Evolutionary conservation across 768 basidiomycete species (phyloP).

Genomic region (Mycena albidolilacea): DNA sequence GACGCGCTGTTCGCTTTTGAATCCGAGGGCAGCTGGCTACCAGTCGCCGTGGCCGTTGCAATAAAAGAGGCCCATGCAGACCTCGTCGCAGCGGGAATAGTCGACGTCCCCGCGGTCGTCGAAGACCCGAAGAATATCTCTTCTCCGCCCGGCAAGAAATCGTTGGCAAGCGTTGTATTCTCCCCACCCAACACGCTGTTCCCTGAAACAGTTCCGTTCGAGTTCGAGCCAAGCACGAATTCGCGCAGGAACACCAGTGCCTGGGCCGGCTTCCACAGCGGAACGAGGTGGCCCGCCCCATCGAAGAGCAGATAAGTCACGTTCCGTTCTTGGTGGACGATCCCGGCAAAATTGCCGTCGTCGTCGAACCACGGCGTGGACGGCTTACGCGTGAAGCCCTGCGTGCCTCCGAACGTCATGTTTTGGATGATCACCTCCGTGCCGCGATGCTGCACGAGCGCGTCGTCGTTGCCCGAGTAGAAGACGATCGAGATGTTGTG

Average conservation of each 20-base stretch:
- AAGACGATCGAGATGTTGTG: slow-evolving; percentile 55
- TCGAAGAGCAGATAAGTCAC: slow-evolving; percentile 49
- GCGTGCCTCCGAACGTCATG: slow-evolving; percentile 68
- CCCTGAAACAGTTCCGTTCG: slow-evolving; percentile 58
- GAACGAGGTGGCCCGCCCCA: slow-evolving; percentile 42
- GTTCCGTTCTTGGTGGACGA: slow-evolving; percentile 68
- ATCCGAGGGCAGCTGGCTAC: slow-evolving; percentile 7
- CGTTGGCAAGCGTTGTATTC: slow-evolving; percentile 50
- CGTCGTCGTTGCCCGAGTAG: slow-evolving; percentile 45
- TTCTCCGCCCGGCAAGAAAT: slow-evolving; percentile 54
- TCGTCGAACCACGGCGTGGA: slow-evolving; percentile 66
- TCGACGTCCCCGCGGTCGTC: slow-evolving; percentile 55
- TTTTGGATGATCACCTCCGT: slow-evolving; percentile 62
- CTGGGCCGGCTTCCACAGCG: slow-evolving; percentile 46
- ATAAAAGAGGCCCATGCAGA: slow-evolving; percentile 54
- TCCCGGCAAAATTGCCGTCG: slow-evolving; percentile 59
- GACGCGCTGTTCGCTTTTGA: slow-evolving; percentile 10
- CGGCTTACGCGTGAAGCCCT: slow-evolving; percentile 65
- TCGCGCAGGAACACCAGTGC: slow-evolving; percentile 60
- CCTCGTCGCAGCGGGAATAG: slow-evolving; percentile 55
- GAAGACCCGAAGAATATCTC: slow-evolving; percentile 60
- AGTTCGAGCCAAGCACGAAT: slow-evolving; percentile 64
- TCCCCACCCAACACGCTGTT: slow-evolving; percentile 51
- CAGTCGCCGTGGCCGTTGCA: slow-evolving; percentile 45
- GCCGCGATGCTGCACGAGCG: slow-evolving; percentile 61